Conservation (phyloP, 2,329 filamentous ascomycete species). For the Aulographum hederae region DNA sequence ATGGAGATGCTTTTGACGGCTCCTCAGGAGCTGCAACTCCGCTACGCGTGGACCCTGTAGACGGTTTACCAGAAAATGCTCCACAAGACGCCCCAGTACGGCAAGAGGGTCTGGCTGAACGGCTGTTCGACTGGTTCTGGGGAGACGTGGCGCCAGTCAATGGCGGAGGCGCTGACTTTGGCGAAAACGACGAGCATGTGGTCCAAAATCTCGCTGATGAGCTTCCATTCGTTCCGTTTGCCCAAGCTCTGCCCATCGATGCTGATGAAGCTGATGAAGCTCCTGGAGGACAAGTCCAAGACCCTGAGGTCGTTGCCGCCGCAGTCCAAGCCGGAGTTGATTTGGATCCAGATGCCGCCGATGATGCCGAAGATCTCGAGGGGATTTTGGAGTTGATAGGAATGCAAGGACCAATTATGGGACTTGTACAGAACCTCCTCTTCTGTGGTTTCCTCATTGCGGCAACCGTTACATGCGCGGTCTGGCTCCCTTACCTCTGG, state of each 20-base stretch:
- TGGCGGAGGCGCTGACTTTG: background rate
- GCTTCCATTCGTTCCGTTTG: constrained; percentile 39
- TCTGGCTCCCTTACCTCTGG: constrained; percentile 84
- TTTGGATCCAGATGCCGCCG: constrained; percentile 48
- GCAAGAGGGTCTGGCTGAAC: no score
- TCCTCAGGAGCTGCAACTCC: no score
- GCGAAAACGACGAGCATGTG: constrained; percentile 37
- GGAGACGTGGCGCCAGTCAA: constrained; percentile 20
- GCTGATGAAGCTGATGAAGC: constrained; percentile 13
- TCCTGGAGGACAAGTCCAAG: constrained; percentile 17
- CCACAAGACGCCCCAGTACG: no score
- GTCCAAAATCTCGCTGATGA: constrained; percentile 41
- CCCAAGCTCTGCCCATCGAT: constrained; percentile 21
- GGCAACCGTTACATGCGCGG: constrained; percentile 65
- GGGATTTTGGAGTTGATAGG: constrained; percentile 91
- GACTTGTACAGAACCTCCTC: constrained; percentile 82
- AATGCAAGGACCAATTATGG: constrained; percentile 82
- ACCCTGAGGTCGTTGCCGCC: constrained; percentile 42
- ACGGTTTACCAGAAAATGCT: no score
- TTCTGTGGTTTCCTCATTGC: constrained; percentile 86
- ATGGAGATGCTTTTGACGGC: no score
- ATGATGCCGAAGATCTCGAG: constrained; percentile 83
- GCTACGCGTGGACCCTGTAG: no score
- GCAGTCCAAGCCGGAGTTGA: constrained; percentile 54
- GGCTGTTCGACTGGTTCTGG: constrained; percentile 34